Evolutionary conservation across 768 basidiomycete species (phyloP).

Genomic region (Calvatia gigantea): DNA sequence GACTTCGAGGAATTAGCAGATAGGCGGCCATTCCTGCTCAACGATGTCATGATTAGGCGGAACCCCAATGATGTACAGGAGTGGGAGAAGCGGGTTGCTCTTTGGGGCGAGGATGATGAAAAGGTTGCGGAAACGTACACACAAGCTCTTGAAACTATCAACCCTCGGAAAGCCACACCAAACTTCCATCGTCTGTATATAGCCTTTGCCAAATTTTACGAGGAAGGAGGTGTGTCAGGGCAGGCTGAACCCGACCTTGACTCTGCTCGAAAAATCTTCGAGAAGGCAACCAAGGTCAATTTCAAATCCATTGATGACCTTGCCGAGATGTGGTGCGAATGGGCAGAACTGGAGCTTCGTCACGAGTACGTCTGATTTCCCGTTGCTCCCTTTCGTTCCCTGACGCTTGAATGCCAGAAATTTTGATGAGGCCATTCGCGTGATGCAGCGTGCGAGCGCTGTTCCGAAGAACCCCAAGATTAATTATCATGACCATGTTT

Average conservation of each 20-base stretch:
- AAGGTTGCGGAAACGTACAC: conserved; percentile 95
- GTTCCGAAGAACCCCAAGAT: conserved; percentile 88
- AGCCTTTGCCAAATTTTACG: conserved; percentile 97
- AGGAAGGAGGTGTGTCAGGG: conserved; percentile 84
- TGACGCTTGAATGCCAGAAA: conserved; percentile 59
- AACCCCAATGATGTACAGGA: conserved; percentile 99
- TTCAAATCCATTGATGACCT: conserved; percentile 97
- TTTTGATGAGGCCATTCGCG: conserved; percentile 90
- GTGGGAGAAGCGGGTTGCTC: conserved; percentile 96
- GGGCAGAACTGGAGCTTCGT: conserved; percentile 97
- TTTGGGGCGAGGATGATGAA: conserved; percentile 91
- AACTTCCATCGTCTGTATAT: conserved; percentile 88
- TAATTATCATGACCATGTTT: conserved; percentile 93
- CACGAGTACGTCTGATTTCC: conserved; percentile 72
- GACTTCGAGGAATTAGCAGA: conserved; percentile 95
- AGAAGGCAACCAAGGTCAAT: conserved; percentile 88
- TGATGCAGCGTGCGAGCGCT: conserved; percentile 96
- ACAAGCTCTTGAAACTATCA: conserved; percentile 82
- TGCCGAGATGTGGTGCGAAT: conserved; percentile 99
- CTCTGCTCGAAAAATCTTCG: conserved; percentile 87
- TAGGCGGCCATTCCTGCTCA: conserved; percentile 90
- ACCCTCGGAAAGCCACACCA: conserved; percentile 85
- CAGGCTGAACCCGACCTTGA: conserved; percentile 79
- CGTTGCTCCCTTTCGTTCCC: background rate
- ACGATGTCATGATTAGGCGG: conserved; percentile 88